Base-by-base conservation (phyloP, 306 rosid genomes). In the Nissolia schottii region DNA sequence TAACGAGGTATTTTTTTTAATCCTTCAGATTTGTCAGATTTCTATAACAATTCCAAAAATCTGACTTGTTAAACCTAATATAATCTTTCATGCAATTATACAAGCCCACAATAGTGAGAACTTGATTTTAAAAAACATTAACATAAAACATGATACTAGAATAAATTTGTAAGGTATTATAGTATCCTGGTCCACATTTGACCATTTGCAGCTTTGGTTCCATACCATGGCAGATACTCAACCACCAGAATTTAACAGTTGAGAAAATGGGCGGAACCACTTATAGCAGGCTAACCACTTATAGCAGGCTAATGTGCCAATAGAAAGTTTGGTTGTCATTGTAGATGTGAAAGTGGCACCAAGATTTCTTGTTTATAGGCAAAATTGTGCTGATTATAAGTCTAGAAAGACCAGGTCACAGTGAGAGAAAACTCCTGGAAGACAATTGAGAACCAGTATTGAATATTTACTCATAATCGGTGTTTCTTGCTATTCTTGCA, bases 1-100 rank as follows among this genome's bases (percentile, higher is more conserved):
- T 82, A 64, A 86, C 45, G 97, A 91, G 99, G 99, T 95, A 79
- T 27, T 73, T 64, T 12, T 15, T 57, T 70, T 18, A 35, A 32
- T 23, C 18, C 34, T 79, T 49, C 58, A n/a, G 15, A 40, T 53
- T 51, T 62, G 10, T 67, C 70, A 68, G 41, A 41, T 27, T 45
- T 62, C 14, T 35, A n/a, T n/a, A 11, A n/a, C 37, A 29, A 31
- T 43, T 25, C 57, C 59, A 45, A 28, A 69, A 48, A 65, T 56
- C 51, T 35, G 64, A 69, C 32, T 34, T 24, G 15, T 66, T 19
- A 31, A 73, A 19, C 60, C 65, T 28, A 49, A 0, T 61, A 31
- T 43, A 23, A 34, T 51, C 22, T 10, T 70, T 51, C 31, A 28
- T 40, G 13, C 38, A 40, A 27, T 25, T 28, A 19, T 53, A 5